Conservation (phyloP, 768 basidiomycete genomes). For the Podaxis sp. region DNA sequence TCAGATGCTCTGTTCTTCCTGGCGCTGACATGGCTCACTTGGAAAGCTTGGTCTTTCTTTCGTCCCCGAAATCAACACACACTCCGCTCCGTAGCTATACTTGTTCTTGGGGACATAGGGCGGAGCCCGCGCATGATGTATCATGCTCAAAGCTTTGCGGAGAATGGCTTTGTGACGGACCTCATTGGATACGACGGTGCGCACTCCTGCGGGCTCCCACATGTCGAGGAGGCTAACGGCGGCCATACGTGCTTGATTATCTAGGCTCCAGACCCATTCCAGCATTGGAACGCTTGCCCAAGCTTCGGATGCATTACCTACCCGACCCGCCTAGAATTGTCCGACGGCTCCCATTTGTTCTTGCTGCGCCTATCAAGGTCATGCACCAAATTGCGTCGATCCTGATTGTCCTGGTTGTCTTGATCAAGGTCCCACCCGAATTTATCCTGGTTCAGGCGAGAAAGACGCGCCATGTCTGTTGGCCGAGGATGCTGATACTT, state of each 20-base stretch:
- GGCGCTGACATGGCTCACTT: constrained; percentile 29
- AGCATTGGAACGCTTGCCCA: constrained; percentile 64
- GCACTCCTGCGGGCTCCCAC: constrained; percentile 14
- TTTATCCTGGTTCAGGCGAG: constrained; percentile 89
- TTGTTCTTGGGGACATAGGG: constrained; percentile 95
- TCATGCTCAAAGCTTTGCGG: constrained; percentile 90
- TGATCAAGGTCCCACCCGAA: constrained; percentile 67
- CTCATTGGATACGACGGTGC: constrained; percentile 86
- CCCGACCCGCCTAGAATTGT: constrained; percentile 57
- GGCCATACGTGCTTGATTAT: constrained; percentile 9
- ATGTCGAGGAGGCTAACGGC: background rate
- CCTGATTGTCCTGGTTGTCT: constrained; percentile 57
- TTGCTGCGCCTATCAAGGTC: constrained; percentile 83
- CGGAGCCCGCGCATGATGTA: constrained; percentile 99
- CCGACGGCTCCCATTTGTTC: constrained; percentile 55
- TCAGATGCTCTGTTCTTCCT: constrained; percentile 18
- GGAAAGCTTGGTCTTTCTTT: constrained; percentile 26
- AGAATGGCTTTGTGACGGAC: constrained; percentile 71
- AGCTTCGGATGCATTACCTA: constrained; percentile 66
- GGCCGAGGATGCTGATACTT: background rate
- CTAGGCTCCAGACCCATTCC: constrained; percentile 78
- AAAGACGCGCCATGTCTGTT: constrained; percentile 5
- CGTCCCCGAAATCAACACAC: constrained; percentile 37
- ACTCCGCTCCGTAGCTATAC: constrained; percentile 74
- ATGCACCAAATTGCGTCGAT: constrained; percentile 64